Evolutionary conservation across 371 early-diverging fungal genomes (phyloP).

Genomic region (Batrachochytrium dendrobatidis): DNA sequence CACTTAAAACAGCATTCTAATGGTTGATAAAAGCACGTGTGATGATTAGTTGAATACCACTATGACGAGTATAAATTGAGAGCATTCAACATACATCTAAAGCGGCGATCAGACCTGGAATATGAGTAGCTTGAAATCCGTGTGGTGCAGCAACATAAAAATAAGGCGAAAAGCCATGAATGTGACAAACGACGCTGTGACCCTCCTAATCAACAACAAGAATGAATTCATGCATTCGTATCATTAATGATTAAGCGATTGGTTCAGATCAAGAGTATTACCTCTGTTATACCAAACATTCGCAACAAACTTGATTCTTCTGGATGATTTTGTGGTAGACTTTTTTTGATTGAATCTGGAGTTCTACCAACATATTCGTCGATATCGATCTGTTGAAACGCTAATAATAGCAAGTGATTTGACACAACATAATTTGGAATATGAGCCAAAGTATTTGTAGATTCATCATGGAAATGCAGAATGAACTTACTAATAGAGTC

Average conservation of each 20-base stretch:
- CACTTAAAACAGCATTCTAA: not conserved
- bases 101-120: conserved; percentile 47
- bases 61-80: not conserved
- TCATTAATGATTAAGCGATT: conserved; percentile 12
- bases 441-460: too few relatives aligned
- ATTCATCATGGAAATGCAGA: too few relatives aligned
- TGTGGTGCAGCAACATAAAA: conserved; percentile 90
- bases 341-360: conserved; percentile 18
- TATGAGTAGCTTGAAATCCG: conserved; percentile 59
- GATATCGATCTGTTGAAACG: conserved; percentile 92
- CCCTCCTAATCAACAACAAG: conserved; percentile 45
- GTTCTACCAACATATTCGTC: conserved; percentile 54
- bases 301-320: conserved; percentile 51
- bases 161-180: conserved; percentile 86
- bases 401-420: conserved; percentile 32
- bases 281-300: conserved; percentile 84
- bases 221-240: too few relatives aligned
- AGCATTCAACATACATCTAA: conserved; percentile 46
- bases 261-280: conserved; percentile 19
- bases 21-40: not conserved
- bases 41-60: not conserved
- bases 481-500: not conserved
- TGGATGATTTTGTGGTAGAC: conserved; percentile 17
- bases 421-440: too few relatives aligned
- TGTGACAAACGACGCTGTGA: conserved; percentile 85